Evolutionary conservation across 768 basidiomycete species (phyloP).

Genomic region (Amanita thiersii): DNA sequence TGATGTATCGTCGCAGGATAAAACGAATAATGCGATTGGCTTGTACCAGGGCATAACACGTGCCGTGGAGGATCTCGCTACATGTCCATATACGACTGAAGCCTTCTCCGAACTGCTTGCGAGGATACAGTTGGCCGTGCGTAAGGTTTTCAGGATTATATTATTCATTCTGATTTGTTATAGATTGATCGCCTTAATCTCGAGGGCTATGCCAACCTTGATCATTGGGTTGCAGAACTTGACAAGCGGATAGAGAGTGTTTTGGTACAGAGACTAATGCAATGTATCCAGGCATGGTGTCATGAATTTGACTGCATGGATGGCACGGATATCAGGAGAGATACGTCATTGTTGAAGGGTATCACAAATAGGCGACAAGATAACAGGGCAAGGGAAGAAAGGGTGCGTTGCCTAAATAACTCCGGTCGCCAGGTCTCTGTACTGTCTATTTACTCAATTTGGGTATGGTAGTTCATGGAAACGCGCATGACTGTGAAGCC

Average conservation of each 20-base stretch:
- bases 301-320: conserved; percentile 74
- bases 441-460: too few relatives aligned
- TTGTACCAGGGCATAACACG: conserved; percentile 80
- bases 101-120: conserved; percentile 74
- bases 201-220: conserved; percentile 92
- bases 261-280: conserved; percentile 62
- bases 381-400: conserved; percentile 72
- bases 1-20: too few relatives aligned
- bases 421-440: too few relatives aligned
- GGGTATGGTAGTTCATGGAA: conserved; percentile 61
- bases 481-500: conserved; percentile 73
- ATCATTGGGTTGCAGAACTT: conserved; percentile 83
- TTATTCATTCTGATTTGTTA: too few relatives aligned
- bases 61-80: conserved; percentile 79
- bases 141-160: too few relatives aligned
- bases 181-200: conserved; percentile 92
- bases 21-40: conserved; percentile 90
- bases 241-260: conserved; percentile 79
- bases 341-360: conserved; percentile 42
- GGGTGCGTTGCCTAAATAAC: conserved; percentile 36
- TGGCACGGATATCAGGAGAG: conserved; percentile 55
- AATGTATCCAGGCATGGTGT: conserved; percentile 84
- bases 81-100: conserved; percentile 79
- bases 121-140: conserved; percentile 77
- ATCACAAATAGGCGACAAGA: conserved; percentile 56